Evolutionary conservation across 2,329 filamentous ascomycete genomes (phyloP), one percentile per base, ranked within the genome.

Genomic region (Tolypocladium tundrense): DNA sequence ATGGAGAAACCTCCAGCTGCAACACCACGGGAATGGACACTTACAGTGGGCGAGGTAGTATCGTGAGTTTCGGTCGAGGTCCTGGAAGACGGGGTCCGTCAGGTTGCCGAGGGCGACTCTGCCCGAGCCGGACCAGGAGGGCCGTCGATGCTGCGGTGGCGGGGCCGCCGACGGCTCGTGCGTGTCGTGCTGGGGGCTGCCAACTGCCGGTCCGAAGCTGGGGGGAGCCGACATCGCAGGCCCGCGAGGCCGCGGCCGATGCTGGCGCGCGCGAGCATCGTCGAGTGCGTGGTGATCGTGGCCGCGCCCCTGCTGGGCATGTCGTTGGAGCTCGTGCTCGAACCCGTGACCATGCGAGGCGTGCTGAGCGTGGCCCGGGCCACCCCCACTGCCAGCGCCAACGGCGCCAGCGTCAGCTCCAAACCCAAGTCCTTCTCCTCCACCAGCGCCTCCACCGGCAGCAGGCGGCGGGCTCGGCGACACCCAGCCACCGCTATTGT

Each of bases 51-150:
- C 70, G 48, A 82, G 68, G 65, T 82, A 82, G 61, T 73, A 71
- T 59, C 77, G 70, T 35, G 76, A 75, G 50, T 70, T 70, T 24
- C 61, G 68, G 61, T 77, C 75, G 50, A 85, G 73, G 61, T 82
- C 78, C 62, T 82, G 78, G 58, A 84, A 74, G 52, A 84, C 63
- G 14, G 82, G 82, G 65, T 85, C 82, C 35, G 77, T 73, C 54
- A 83, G 69, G 37, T 73, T 66, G 19, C 64, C 59, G n/a, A 59
- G 52, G 31, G 59, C 53, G 21, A 53, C 53, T 16, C 57, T 54
- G 43, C 57, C 41, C 33, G 56, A 51, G 37, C 54, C 43, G 51
- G n/a, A 21, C n/a, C 31, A n/a, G 55, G 27, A 43, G 45, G 41
- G 33, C 16, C 33, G n/a, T n/a, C 19, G 48, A n/a, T 35, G 9